A percentile compares a stretch with the other conserved stretches of the same genome.
Conservation (phyloP, 2,329 filamentous ascomycete species). For the Immersiporthe knoxdaviesiana region DNA sequence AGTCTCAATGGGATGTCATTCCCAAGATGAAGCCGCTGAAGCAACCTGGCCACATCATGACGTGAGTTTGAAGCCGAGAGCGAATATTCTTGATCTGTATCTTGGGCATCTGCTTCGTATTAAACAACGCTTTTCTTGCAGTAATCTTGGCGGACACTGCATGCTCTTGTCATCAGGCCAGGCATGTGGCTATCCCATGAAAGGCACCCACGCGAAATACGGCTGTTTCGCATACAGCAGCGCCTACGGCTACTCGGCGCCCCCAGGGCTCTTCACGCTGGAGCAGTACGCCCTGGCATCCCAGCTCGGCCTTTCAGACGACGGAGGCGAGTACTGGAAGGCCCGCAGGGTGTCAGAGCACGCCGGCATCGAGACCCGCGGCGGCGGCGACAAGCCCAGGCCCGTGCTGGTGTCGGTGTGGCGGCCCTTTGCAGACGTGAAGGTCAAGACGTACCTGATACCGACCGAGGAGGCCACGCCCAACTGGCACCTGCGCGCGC, state of each 20-base stretch:
- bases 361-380: slow-evolving; percentile 60
- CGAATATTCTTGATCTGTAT: neutral
- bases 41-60: slow-evolving; percentile 74
- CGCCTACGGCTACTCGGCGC: slow-evolving; percentile 76
- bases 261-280: slow-evolving; percentile 73
- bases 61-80: slow-evolving; percentile 37
- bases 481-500: slow-evolving; percentile 72
- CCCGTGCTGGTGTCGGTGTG: slow-evolving; percentile 71
- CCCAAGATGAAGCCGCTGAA: slow-evolving; percentile 62
- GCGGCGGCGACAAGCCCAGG: slow-evolving; percentile 48
- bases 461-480: slow-evolving; percentile 61
- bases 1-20: slow-evolving; percentile 59
- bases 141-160: slow-evolving; percentile 72
- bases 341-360: slow-evolving; percentile 70
- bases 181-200: slow-evolving; percentile 81
- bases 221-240: slow-evolving; percentile 78
- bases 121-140: slow-evolving; percentile 32
- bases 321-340: slow-evolving; percentile 79
- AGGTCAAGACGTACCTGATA: slow-evolving; percentile 66
- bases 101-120: neutral
- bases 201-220: slow-evolving; percentile 81
- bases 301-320: slow-evolving; percentile 75
- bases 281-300: slow-evolving; percentile 78
- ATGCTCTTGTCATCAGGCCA: slow-evolving; percentile 78
- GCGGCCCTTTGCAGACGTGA: slow-evolving; percentile 72